phyloP scores from a whole-genome alignment of 148 eudicot genomes.

The Camellia sinensis region DNA sequence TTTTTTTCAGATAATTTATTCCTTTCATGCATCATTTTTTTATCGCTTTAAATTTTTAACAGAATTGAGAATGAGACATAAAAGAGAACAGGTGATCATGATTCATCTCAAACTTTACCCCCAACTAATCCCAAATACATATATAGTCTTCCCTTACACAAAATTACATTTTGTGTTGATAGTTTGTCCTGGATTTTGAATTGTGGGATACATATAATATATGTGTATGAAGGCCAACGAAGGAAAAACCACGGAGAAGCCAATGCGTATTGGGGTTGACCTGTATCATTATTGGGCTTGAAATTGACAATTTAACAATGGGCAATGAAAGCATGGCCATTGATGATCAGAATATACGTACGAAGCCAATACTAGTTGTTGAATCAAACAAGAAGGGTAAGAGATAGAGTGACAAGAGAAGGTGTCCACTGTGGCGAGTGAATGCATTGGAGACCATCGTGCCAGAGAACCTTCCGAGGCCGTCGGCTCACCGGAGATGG shows the following conservation, averaged over 20 bases:
- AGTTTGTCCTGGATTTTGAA: not conserved
- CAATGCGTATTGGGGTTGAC: conserved; percentile 46
- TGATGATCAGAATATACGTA: not conserved
- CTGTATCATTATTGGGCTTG: conserved; percentile 45
- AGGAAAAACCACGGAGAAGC: conserved; percentile 36
- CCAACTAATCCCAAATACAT: too few relatives aligned
- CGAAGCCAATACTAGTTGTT: not conserved
- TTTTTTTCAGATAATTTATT: too few relatives aligned
- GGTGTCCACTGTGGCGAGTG: conserved; percentile 62
- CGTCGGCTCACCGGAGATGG: conserved; percentile 57
- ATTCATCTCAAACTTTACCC: too few relatives aligned
- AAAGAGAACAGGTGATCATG: too few relatives aligned
- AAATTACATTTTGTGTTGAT: too few relatives aligned
- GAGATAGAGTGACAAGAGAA: conserved; percentile 71
- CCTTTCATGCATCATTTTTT: too few relatives aligned
- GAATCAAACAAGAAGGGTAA: conserved; percentile 5
- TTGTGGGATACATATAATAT: too few relatives aligned
- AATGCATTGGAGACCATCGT: conserved; percentile 77
- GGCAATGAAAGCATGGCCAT: conserved; percentile 6
- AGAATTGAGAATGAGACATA: too few relatives aligned
- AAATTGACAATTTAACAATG: conserved; percentile 18
- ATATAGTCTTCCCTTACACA: too few relatives aligned
- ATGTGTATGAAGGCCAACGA: conserved; percentile 17
- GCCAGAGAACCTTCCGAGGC: conserved; percentile 86
- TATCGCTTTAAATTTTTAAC: too few relatives aligned